phyloP scores from a whole-genome alignment of 306 rosid genomes.

The Quercus bicolor region DNA sequence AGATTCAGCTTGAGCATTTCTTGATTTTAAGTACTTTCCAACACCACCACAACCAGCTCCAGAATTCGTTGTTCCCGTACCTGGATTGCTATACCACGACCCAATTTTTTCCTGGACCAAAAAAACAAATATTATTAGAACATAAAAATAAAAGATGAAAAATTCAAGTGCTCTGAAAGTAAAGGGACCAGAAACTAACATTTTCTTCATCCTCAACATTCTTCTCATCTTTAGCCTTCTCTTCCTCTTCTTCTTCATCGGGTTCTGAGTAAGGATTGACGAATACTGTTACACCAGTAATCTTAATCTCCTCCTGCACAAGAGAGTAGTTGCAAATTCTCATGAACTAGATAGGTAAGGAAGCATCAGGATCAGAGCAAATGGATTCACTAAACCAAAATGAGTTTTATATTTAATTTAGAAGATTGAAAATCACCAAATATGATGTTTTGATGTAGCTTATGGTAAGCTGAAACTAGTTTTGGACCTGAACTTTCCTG shows the following conservation, averaged over 20 bases:
- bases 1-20: constrained; percentile 46
- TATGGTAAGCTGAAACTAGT: background rate
- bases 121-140: background rate
- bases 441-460: background rate
- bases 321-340: background rate
- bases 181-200: constrained; percentile 44
- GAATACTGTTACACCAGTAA: constrained; percentile 64
- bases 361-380: constrained; percentile 6
- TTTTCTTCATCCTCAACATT: constrained; percentile 73
- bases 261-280: constrained; percentile 91
- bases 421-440: constrained; percentile 11
- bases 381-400: constrained; percentile 20
- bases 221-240: constrained; percentile 52
- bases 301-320: constrained; percentile 91
- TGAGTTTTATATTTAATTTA: constrained; percentile 9
- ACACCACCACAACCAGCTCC: constrained; percentile 63
- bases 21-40: constrained; percentile 84
- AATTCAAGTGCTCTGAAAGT: background rate
- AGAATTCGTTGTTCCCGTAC: constrained; percentile 55
- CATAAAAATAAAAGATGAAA: constrained; percentile 9
- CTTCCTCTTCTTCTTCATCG: constrained; percentile 77
- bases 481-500: background rate
- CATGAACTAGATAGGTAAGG: background rate
- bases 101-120: constrained; percentile 75
- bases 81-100: constrained; percentile 90